phyloP scores from a whole-genome alignment of 2,329 filamentous ascomycete species.

The Rhynchosporium secalis region DNA sequence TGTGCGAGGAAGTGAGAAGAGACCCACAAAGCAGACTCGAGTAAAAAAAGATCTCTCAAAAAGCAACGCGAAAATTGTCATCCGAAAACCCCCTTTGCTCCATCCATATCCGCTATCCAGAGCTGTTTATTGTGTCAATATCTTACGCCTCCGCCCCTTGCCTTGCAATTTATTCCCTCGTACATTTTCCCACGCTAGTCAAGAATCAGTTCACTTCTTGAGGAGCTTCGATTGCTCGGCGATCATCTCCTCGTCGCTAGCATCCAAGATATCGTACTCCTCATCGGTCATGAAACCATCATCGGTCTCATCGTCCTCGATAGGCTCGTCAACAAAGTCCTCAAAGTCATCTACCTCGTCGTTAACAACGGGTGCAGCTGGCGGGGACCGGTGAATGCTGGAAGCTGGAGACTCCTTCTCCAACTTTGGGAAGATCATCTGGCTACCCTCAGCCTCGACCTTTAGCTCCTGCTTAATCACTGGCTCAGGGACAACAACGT shows the following conservation, averaged over 20 bases:
- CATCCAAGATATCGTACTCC: conserved; percentile 96
- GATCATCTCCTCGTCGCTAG: conserved; percentile 82
- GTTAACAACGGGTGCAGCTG: conserved; percentile 50
- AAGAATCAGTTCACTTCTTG: conserved; percentile 33
- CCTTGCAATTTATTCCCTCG: neutral
- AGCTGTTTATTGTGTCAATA: conserved; percentile 33
- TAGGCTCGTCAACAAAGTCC: conserved; percentile 54
- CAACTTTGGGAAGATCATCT: conserved; percentile 96
- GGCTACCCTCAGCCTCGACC: conserved; percentile 50
- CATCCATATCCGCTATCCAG: conserved; percentile 34
- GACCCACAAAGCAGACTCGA: conserved; percentile 15
- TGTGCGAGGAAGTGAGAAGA: neutral
- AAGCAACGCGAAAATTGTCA: conserved; percentile 22
- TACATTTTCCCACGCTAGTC: conserved; percentile 19
- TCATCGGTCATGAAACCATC: conserved; percentile 92
- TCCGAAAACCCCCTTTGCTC: conserved; percentile 30
- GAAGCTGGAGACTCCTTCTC: conserved; percentile 88
- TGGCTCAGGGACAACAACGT: conserved; percentile 53
- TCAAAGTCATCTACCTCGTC: conserved; percentile 44
- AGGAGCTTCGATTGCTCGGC: conserved; percentile 48
- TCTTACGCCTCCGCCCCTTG: conserved; percentile 34
- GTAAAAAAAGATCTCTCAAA: conserved; percentile 10
- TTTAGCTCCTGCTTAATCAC: conserved; percentile 41
- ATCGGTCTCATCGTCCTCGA: conserved; percentile 61
- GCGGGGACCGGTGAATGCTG: conserved; percentile 70